Percentiles rank a stretch among this genome's conserved stretches.
phyloP scores from a whole-genome alignment of 2,329 filamentous ascomycete genomes.

The Fusarium algeriense region DNA sequence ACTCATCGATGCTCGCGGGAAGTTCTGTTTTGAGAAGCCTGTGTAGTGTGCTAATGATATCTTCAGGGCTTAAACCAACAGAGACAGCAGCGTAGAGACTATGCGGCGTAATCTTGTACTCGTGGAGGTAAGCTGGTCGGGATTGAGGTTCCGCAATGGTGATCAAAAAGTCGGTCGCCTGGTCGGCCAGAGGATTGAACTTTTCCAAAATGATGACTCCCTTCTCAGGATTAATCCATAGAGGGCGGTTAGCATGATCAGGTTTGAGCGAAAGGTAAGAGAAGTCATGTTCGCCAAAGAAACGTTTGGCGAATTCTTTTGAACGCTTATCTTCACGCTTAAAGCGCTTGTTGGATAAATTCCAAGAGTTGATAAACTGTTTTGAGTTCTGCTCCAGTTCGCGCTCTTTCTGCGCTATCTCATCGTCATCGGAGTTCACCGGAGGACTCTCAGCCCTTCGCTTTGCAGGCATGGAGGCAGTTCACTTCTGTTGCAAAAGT shows the following conservation, averaged over 20 bases:
- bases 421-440: too few relatives aligned
- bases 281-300: constrained; percentile 73
- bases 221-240: constrained; percentile 92
- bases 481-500: too few relatives aligned
- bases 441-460: too few relatives aligned
- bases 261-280: constrained; percentile 84
- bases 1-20: constrained; percentile 80
- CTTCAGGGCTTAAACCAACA: constrained; percentile 85
- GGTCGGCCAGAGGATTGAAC: constrained; percentile 86
- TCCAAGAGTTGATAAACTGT: too few relatives aligned
- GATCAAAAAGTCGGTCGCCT: constrained; percentile 94
- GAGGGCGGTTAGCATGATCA: constrained; percentile 87
- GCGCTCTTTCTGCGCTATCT: too few relatives aligned
- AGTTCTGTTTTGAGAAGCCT: constrained; percentile 89
- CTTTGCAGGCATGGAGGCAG: too few relatives aligned
- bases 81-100: constrained; percentile 96
- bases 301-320: neutral
- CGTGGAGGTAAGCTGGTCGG: constrained; percentile 89
- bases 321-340: too few relatives aligned
- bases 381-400: too few relatives aligned
- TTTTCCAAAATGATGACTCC: constrained; percentile 93
- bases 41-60: constrained; percentile 91
- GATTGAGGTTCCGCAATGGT: constrained; percentile 95
- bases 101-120: constrained; percentile 93
- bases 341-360: too few relatives aligned